These are phyloP conservation scores for Pezizomycotina sp. DNA, from an alignment of 2,329 filamentous ascomycete genomes.

Conservation along the genomic window DNA sequence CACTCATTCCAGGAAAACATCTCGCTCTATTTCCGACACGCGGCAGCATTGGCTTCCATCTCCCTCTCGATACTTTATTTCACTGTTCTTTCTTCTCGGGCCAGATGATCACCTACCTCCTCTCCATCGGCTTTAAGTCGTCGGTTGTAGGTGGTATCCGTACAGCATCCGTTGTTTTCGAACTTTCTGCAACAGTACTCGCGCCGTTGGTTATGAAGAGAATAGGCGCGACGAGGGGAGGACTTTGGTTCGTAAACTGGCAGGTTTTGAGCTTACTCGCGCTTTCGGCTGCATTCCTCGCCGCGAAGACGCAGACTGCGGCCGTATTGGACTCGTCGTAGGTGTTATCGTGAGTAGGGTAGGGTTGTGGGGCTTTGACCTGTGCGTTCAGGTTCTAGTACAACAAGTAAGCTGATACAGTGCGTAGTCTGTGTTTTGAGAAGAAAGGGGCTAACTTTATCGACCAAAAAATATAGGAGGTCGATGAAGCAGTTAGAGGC, in stretches of 20 bases:
- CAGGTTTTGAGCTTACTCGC: conserved; percentile 42
- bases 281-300: conserved; percentile 33
- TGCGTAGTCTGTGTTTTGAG: conserved; percentile 1
- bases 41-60: conserved; percentile 44
- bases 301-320: conserved; percentile 25
- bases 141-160: conserved; percentile 38
- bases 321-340: conserved; percentile 36
- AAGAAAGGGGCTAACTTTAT: background rate
- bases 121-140: conserved; percentile 38
- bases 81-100: conserved; percentile 43
- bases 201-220: conserved; percentile 40
- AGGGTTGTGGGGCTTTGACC: conserved; percentile 46
- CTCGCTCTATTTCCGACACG: conserved; percentile 37
- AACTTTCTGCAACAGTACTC: conserved; percentile 45
- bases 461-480: too few species aligned
- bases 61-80: conserved; percentile 44
- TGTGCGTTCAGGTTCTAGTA: conserved; percentile 43
- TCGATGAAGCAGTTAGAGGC: conserved; percentile 42
- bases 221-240: conserved; percentile 45
- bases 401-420: conserved; percentile 46
- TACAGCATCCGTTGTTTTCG: conserved; percentile 38
- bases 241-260: conserved; percentile 55
- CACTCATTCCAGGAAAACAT: conserved; percentile 24
- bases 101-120: conserved; percentile 49
- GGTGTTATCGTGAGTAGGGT: conserved; percentile 41